Percentiles rank a stretch among this genome's conserved stretches.
These are phyloP conservation scores for Nakazawaea ernobii DNA, from an alignment of 805 yeast genomes.

Conservation along the genomic window DNA sequence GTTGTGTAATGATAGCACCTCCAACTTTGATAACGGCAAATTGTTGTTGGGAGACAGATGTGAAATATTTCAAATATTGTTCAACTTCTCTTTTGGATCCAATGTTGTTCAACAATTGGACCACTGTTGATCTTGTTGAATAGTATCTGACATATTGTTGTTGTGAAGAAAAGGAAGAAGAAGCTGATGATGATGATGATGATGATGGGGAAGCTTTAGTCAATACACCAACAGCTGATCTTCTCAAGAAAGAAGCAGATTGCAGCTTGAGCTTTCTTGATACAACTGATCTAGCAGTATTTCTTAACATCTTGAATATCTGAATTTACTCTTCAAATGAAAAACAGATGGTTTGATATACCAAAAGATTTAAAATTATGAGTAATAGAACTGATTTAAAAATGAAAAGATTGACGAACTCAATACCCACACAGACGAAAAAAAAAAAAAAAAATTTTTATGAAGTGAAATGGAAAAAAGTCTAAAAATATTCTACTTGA, in stretches of 20 bases:
- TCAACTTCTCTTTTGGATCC: constrained; percentile 98
- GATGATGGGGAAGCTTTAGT: not conserved
- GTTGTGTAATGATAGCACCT: constrained; percentile 97
- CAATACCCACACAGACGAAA: no score
- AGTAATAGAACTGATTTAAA: no score
- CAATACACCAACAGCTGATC: not conserved
- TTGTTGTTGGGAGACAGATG: constrained; percentile 93
- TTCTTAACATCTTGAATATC: constrained; percentile 1
- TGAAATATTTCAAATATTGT: constrained; percentile 93
- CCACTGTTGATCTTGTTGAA: constrained; percentile 90
- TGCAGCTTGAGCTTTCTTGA: not conserved
- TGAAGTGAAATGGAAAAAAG: no score
- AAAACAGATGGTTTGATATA: not conserved
- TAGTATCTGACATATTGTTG: constrained; percentile 19
- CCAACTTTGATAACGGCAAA: constrained; percentile 99
- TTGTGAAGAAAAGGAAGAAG: not conserved
- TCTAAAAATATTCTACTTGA: no score
- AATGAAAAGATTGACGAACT: no score
- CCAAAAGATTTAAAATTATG: not conserved
- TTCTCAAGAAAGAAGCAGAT: not conserved
- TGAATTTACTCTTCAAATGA: not conserved
- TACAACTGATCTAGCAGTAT: not conserved
- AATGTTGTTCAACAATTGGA: constrained; percentile 89
- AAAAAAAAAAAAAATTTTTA: no score
- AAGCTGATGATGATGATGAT: not conserved